A percentile compares a stretch with the other conserved stretches of the same genome.
phyloP scores from a whole-genome alignment of 371 early-diverging fungal species.

The Phascolomyces articulosus region DNA sequence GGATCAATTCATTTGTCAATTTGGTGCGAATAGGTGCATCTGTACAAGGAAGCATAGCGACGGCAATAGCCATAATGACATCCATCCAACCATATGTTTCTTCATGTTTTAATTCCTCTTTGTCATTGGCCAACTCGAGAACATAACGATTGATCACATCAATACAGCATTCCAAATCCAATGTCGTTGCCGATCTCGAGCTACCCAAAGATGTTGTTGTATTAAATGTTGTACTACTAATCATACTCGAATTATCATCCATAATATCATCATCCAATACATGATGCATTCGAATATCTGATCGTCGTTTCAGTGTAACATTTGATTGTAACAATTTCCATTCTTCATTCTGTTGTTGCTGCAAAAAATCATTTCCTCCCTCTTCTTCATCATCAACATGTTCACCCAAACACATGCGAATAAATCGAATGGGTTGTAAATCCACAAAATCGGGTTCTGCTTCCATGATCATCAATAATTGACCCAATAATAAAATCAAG shows the following conservation, averaged over 20 bases:
- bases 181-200: constrained; percentile 8
- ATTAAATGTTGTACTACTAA: constrained; percentile 13
- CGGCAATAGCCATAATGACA: constrained; percentile 35
- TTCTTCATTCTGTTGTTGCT: neutral
- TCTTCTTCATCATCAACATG: neutral
- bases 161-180: constrained; percentile 47
- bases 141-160: constrained; percentile 35
- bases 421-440: constrained; percentile 38
- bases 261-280: constrained; percentile 14
- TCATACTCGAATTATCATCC: constrained; percentile 15
- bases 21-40: constrained; percentile 36
- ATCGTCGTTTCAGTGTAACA: neutral
- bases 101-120: constrained; percentile 17
- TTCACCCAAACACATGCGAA: constrained; percentile 15
- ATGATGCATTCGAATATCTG: constrained; percentile 15
- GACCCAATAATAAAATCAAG: constrained; percentile 25
- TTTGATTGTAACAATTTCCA: constrained; percentile 20
- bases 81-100: constrained; percentile 34
- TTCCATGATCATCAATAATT: constrained; percentile 36
- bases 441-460: constrained; percentile 51
- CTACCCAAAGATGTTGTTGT: neutral
- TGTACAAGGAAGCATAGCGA: constrained; percentile 49
- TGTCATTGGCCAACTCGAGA: constrained; percentile 16
- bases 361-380: no score
- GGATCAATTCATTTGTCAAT: constrained; percentile 38